Evolutionary conservation across 1,284 basidiomycete genomes (phyloP).

Genomic region (Fomitopsis schrenkii): DNA sequence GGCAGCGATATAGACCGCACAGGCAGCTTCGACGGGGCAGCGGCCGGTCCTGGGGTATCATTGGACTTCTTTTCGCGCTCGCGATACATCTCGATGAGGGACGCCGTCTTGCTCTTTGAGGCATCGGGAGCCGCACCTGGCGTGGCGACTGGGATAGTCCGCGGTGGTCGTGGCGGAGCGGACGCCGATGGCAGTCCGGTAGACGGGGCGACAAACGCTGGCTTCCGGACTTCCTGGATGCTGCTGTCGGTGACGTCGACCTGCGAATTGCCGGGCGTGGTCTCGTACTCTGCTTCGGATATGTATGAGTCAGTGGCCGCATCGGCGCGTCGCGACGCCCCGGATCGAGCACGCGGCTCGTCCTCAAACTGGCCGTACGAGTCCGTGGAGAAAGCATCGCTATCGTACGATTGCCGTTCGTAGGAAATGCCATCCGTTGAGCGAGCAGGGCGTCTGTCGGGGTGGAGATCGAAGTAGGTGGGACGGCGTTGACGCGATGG

Average conservation of each 20-base stretch:
- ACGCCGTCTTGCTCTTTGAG: slow-evolving; percentile 56
- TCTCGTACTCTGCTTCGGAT: slow-evolving; percentile 11
- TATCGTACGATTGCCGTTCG: slow-evolving; percentile 22
- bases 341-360: neutral
- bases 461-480: slow-evolving; percentile 72
- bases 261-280: neutral
- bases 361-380: slow-evolving; percentile 3
- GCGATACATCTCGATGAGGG: slow-evolving; percentile 78
- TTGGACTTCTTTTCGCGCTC: slow-evolving; percentile 48
- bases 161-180: slow-evolving; percentile 1
- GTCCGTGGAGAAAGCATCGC: slow-evolving; percentile 13
- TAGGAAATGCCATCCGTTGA: slow-evolving; percentile 27
- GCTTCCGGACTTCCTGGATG: neutral
- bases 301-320: slow-evolving; percentile 3
- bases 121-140: slow-evolving; percentile 11
- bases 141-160: slow-evolving; percentile 5
- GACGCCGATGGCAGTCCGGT: neutral
- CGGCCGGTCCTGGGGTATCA: slow-evolving; percentile 12
- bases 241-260: neutral
- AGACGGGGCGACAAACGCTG: neutral
- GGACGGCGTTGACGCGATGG: slow-evolving; percentile 29
- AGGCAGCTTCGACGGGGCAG: slow-evolving; percentile 34
- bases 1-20: slow-evolving; percentile 25
- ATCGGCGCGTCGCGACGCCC: slow-evolving; percentile 7
- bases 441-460: slow-evolving; percentile 37